Evolutionary conservation across 192 early-diverging fungal genomes (phyloP), one percentile per base, ranked within the genome.

Genomic region (Phycomyces nitens): DNA sequence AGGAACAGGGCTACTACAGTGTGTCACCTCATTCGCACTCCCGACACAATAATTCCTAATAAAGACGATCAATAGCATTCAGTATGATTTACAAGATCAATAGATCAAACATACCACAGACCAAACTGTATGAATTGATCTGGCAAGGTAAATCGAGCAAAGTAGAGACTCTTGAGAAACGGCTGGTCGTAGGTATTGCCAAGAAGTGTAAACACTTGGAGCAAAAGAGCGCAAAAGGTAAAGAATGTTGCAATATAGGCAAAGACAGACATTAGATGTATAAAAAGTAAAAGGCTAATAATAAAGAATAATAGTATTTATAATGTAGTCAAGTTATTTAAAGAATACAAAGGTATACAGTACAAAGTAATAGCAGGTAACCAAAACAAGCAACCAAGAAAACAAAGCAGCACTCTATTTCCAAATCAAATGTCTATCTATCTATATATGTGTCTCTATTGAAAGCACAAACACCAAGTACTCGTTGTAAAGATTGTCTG

Each of bases 161-260:
- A 71, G 26, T 71, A 71, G 20, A 71, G 38, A 22, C 21, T 24
- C 6, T 40, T 56, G 39, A 71, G 56, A 52, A 71, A 71, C 18
- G 69, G 69, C 12, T 60, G 43, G 34, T 71, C 59, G 20, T 65
- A 64, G 10, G 69, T 71, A 41, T 26, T 47, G 7, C 57, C 69
- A 3, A 71, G 29, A 21, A 71, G 15, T 23, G 56, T 58, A 40
- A 71, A 71, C 24, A 71, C 50, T 43, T 71, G 44, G 18, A 71
- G 69, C 39, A 71, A 49, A 24, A 71, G 51, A 9, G 69, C 62
- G 58, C 56, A 56, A 29, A 71, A 71, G 2, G 62, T 65, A 50
- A 65, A 64, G 29, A 71, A 71, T 0, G 56, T 60, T 34, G 69
- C 69, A 20, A 57, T 29, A 39, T 59, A 64, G 24, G 62, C 69